Base-by-base conservation (phyloP, 495 filamentous ascomycete genomes). In the Penicillium cataractarum region DNA sequence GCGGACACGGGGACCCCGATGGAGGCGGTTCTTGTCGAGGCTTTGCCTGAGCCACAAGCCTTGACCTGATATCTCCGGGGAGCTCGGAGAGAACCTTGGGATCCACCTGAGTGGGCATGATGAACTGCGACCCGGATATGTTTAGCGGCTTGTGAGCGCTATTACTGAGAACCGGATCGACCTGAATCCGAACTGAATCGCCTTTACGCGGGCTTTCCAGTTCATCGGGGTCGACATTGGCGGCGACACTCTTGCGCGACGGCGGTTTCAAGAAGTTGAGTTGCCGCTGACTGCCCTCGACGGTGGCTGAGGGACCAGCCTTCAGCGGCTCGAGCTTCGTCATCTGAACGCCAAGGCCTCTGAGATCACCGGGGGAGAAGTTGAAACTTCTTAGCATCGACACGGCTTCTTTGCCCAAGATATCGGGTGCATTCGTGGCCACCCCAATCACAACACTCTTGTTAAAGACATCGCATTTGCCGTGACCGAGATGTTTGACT, bases 401-500 rank as follows among this genome's bases (percentile, higher is more conserved):
- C 19, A 97, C 80, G 0, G 92, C 89, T 68, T 97, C 92, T 70
- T 89, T 92, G 1, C 84, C 87, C 46, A 98, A 80, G 15, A 86
- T 68, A 22, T 90, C 87, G 21, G 83, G 74, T 44, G 84, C 82
- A 70, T 93, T 90, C 0, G 95, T 97, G 21, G 93, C 84, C 19
- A 95, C 86, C 2, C 93, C 92, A 50, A 99, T 87, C 6, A 84
- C 75, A 5, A 89, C 74, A 60, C 93, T 97, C 71, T 93, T 97
- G 75, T 91, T 97, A 77, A 90, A 93, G 0, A 85, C 89, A 70
- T 98, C 96, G 69, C 94, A 97, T 79, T 95, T 93, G 0, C 95
- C 95, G 75, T 97, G 93, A 0, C 95, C 95, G 3, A 99, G 83
- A 78, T 97, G 92, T 68, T 99, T 99, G 7, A 91, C 89, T 3